Base-by-base conservation (phyloP, 805 yeast species). In the Kuraishia piskuri region DNA sequence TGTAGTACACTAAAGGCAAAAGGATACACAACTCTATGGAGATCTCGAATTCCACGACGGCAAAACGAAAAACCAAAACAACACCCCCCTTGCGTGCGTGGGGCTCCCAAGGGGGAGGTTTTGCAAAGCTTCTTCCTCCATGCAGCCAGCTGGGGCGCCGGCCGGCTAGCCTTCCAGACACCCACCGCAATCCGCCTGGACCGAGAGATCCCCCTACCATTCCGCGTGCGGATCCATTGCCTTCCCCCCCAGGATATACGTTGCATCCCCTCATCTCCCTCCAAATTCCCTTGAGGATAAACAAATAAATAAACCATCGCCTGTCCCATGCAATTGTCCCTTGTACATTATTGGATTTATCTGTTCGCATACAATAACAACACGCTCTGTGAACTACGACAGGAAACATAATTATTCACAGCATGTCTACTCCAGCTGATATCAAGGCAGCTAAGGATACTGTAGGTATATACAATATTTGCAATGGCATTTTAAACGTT, bases 391-490 rank as follows among this genome's bases (percentile, higher is more conserved):
- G 47, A 44, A 20, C 23, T 22, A 20, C n/a, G 21, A 20, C 23
- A 8, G 10, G 10, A 44, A 40, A 17, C 8, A 17, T n/a, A n/a
- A 5, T 44, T n/a, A n/a, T 19, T 44, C 47, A 7, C 23, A 22
- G 23, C 22, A 44, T 20, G 22, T 9, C 23, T 20, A 20, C 23
- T 44, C 22, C 47, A 44, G 8, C 47, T 22, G 70, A 69, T 54
- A 59, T 70, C 37, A 69, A 64, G 54, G 55, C 60, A 40, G 71
- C 72, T 48, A 71, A 69, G 64, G 72, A 70, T 52, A 61, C 74
- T 23, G 71, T 68, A 68, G 55, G 72, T 68, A 46, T n/a, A 19
- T 5, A 19, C 26, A 22, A n/a, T 36, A 21, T 3, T 45, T 12
- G 17, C 24, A 21, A 45, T 44, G 22, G 17, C 24, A 24, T 21